Base-by-base conservation (phyloP, 108 stramenopile genomes). In the Nitzschia putrida region DNA sequence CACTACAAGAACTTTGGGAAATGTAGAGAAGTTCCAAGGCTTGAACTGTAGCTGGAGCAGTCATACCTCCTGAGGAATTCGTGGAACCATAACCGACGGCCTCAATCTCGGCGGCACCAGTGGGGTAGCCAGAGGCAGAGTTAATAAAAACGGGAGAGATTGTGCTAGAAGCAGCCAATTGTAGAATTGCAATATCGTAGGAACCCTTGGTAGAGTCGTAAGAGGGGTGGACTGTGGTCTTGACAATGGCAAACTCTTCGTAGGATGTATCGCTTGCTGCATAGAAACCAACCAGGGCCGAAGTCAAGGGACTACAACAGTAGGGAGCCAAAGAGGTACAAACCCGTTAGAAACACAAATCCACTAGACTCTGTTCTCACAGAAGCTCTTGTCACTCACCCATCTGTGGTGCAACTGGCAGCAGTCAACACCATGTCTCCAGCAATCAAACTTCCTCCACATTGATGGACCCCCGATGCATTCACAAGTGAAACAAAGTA, bases 391-490 rank as follows among this genome's bases (percentile, higher is more conserved):
- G 13, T 44, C 44, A 44, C 44, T 44, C 13, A 44, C 44, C 44
- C 44, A 11, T 57, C 78, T 81, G n/a, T n/a, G n/a, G 12, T 69
- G 59, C 65, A 80, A 74, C 54, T 75, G 56, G 57, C 80, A 42
- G 39, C 70, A 52, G 42, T 75, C 57, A 22, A 69, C 34, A 54
- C 65, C 21, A 68, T 73, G 73, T 68, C 73, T 52, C 11, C 66
- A 61, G 22, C 77, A 68, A 55, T 78, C 68, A 40, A 55, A 49
- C 64, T 18, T 55, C 65, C 61, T 10, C 61, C 61, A 44, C 57
- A 59, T 24, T 7, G 5, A 49, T 61, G 58, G 4, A 11, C 57
- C 8, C 53, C 53, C 7, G 10, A 7, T 7, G 57, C 21, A 34
- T 29, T 26, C 22, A 29, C 24, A 18, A 58, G 24, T 11, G 57